These are phyloP conservation scores for Auriscalpium microsporum DNA, from an alignment of 768 basidiomycete species.

Conservation along the genomic window DNA sequence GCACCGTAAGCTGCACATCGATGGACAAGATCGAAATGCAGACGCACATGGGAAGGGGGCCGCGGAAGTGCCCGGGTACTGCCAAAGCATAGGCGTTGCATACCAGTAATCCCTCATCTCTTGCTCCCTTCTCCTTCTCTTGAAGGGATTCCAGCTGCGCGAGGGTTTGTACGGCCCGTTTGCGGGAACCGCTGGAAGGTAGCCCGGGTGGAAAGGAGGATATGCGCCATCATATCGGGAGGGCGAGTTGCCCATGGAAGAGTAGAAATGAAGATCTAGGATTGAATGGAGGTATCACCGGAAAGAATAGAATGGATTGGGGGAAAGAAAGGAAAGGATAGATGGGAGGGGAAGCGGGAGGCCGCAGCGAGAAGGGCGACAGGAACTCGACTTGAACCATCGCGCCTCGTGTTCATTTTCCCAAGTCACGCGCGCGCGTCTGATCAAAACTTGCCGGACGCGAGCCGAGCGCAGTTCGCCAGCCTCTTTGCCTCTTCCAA, in stretches of 20 bases:
- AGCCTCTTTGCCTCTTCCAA: too few species aligned
- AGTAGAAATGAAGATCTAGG: too few species aligned
- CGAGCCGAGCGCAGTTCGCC: too few species aligned
- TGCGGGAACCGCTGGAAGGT: conserved; percentile 4
- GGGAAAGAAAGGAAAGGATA: too few species aligned
- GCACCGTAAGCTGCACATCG: not conserved
- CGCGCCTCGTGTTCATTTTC: too few species aligned
- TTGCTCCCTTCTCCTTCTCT: conserved; percentile 9
- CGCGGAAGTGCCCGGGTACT: conserved; percentile 8
- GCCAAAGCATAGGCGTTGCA: conserved; percentile 10
- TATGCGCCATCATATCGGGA: conserved; percentile 5
- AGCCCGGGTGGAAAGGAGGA: conserved; percentile 4
- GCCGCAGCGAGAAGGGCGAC: too few species aligned
- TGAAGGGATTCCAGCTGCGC: conserved; percentile 11
- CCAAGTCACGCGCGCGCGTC: too few species aligned
- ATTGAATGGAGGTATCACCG: too few species aligned
- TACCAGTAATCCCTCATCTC: conserved; percentile 10
- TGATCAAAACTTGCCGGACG: too few species aligned
- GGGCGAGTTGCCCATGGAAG: conserved; percentile 7
- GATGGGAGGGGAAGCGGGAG: too few species aligned
- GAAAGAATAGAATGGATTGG: too few species aligned
- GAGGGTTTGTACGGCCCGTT: not conserved
- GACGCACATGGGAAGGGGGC: conserved; percentile 3
- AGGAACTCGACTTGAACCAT: too few species aligned
- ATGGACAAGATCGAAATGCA: not conserved